Evolutionary conservation across 306 rosid genomes (phyloP).

Genomic region (Corylus avellana): DNA sequence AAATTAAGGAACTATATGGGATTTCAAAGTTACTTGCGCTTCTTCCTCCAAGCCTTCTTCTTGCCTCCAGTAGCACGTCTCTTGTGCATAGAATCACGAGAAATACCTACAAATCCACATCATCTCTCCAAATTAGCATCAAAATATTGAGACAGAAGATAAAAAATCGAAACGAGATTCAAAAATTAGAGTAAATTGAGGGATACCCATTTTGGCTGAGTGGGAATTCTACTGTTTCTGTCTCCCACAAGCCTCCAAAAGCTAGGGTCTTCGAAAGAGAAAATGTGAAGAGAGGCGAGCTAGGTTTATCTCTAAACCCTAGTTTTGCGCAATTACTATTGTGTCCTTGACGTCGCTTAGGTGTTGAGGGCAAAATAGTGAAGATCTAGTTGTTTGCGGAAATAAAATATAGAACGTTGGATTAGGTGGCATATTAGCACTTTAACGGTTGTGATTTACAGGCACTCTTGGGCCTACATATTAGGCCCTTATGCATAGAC

Average conservation of each 20-base stretch:
- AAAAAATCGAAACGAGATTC: not conserved
- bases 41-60: conserved; percentile 76
- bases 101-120: conserved; percentile 39
- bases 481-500: not conserved
- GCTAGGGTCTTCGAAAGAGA: conserved; percentile 15
- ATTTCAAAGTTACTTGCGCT: conserved; percentile 49
- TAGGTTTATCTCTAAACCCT: conserved; percentile 22
- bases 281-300: not conserved
- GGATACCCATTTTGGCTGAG: conserved; percentile 37
- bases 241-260: conserved; percentile 10
- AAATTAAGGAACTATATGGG: not conserved
- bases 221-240: not conserved
- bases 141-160: not conserved
- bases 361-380: not conserved
- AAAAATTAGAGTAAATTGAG: not conserved
- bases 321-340: not conserved
- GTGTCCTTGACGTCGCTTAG: not conserved
- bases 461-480: not conserved
- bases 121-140: not conserved
- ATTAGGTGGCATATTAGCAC: not conserved
- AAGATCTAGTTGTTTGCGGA: not conserved
- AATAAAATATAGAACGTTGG: not conserved
- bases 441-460: not conserved
- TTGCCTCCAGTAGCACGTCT: conserved; percentile 71
- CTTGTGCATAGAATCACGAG: conserved; percentile 77